Percentiles rank a stretch among this genome's conserved stretches.
Conservation (phyloP, 768 basidiomycete genomes). For the Fistulinella prunicolor region DNA sequence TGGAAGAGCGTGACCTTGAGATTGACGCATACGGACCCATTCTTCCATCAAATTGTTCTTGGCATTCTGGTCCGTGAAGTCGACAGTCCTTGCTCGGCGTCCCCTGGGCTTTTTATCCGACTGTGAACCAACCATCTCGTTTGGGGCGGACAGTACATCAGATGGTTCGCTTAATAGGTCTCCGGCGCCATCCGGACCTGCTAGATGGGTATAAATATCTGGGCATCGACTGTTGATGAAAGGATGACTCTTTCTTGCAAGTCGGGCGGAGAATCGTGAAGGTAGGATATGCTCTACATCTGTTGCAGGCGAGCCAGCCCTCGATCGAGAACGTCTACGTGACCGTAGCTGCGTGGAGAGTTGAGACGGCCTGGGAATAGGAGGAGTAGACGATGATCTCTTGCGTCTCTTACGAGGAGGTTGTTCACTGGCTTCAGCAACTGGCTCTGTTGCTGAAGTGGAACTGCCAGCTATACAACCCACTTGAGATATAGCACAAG, state of each 20-base stretch:
- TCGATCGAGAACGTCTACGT: slow-evolving; percentile 16
- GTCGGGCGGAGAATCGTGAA: slow-evolving; percentile 21
- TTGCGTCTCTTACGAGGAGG: slow-evolving; percentile 21
- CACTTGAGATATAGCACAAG: not conserved
- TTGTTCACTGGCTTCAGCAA: slow-evolving; percentile 1
- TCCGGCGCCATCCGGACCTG: slow-evolving; percentile 16
- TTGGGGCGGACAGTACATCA: not conserved
- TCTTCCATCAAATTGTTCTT: slow-evolving; percentile 29
- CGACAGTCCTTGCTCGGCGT: slow-evolving; percentile 11
- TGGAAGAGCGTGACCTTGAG: slow-evolving; percentile 23
- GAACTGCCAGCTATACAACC: slow-evolving; percentile 1
- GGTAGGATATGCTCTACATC: slow-evolving; percentile 4
- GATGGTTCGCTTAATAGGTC: slow-evolving; percentile 11
- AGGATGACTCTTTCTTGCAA: slow-evolving; percentile 18
- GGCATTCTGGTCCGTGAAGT: slow-evolving; percentile 19
- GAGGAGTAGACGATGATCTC: slow-evolving; percentile 20
- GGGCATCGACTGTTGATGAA: slow-evolving; percentile 11
- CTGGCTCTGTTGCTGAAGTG: not conserved
- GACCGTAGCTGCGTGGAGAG: slow-evolving; percentile 4
- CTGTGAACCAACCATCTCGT: not conserved
- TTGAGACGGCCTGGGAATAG: slow-evolving; percentile 11
- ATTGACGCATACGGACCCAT: slow-evolving; percentile 31
- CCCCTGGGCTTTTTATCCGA: slow-evolving; percentile 12
- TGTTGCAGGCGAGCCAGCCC: slow-evolving; percentile 13
- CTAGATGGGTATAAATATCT: slow-evolving; percentile 31